A percentile compares a stretch with the other conserved stretches of the same genome.
phyloP scores from a whole-genome alignment of 352 stramenopile species.

The Aphanomyces stellatus region DNA sequence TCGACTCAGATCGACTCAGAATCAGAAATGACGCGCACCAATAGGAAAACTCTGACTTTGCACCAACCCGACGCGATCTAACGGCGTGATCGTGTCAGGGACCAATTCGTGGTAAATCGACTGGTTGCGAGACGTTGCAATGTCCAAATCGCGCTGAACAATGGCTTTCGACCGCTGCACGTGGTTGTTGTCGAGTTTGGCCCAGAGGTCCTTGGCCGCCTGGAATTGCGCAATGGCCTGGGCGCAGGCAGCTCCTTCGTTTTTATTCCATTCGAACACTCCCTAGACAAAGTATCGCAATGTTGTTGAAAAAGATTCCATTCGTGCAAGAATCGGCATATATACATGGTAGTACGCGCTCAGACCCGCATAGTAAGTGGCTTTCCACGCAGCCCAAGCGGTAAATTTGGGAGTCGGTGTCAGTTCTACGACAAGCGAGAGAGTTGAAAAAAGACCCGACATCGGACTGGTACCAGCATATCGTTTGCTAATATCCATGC shows the following conservation, averaged over 20 bases:
- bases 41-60: too few species aligned
- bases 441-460: neutral
- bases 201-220: conserved; percentile 31
- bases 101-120: conserved; percentile 63
- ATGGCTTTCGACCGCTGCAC: conserved; percentile 56
- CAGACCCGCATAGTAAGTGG: conserved; percentile 44
- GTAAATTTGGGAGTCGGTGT: conserved; percentile 29
- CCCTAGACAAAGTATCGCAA: conserved; percentile 22
- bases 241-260: conserved; percentile 35
- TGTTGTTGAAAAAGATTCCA: too few species aligned
- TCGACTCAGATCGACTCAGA: too few species aligned
- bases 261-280: conserved; percentile 43
- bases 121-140: conserved; percentile 58
- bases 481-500: conserved; percentile 41
- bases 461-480: conserved; percentile 30
- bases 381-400: conserved; percentile 48
- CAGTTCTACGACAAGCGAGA: neutral
- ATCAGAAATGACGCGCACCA: too few species aligned
- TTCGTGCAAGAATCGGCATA: neutral
- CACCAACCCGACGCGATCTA: too few species aligned
- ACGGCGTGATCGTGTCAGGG: neutral
- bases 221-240: conserved; percentile 57
- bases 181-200: conserved; percentile 29
- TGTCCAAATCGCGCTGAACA: conserved; percentile 54
- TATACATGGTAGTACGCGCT: conserved; percentile 48